These are phyloP conservation scores for Alternaria rosae DNA, from an alignment of 2,329 filamentous ascomycete species.

Conservation along the genomic window DNA sequence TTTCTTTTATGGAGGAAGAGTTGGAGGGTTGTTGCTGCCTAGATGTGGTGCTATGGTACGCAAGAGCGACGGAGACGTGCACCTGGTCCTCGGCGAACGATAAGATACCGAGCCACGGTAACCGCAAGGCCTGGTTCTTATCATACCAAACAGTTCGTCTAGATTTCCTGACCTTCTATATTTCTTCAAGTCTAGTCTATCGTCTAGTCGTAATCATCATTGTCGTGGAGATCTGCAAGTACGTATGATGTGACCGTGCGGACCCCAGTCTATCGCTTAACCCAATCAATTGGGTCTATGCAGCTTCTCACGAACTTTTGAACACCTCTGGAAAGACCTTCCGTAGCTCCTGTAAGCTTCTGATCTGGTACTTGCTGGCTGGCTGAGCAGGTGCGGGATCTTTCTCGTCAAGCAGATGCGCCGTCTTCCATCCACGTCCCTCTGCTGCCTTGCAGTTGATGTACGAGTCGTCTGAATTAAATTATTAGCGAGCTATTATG, in stretches of 20 bases:
- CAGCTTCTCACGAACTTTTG: constrained; percentile 57
- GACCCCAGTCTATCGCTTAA: not conserved
- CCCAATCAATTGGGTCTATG: not conserved
- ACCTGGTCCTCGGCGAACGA: not conserved
- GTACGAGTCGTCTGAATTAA: constrained; percentile 78
- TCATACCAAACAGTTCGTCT: not conserved
- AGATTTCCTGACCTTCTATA: not conserved
- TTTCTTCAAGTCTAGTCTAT: not conserved
- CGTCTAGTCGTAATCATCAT: not conserved
- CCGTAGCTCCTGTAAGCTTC: constrained; percentile 76
- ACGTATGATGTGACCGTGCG: not conserved
- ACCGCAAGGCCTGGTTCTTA: not conserved
- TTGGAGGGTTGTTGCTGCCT: not conserved
- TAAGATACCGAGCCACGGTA: not conserved
- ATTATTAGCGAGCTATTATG: constrained; percentile 15
- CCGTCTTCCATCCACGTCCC: constrained; percentile 83
- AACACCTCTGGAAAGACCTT: constrained; percentile 85
- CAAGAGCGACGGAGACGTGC: not conserved
- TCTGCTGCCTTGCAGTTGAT: constrained; percentile 81
- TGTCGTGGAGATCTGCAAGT: not conserved
- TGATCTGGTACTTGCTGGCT: constrained; percentile 78
- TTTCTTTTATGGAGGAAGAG: not conserved
- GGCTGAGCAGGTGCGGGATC: constrained; percentile 68
- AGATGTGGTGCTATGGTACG: not conserved
- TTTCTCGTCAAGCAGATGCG: constrained; percentile 82